These are phyloP conservation scores for Sambucus nigra DNA, from an alignment of 129 eudicot genomes.

Conservation along the genomic window DNA sequence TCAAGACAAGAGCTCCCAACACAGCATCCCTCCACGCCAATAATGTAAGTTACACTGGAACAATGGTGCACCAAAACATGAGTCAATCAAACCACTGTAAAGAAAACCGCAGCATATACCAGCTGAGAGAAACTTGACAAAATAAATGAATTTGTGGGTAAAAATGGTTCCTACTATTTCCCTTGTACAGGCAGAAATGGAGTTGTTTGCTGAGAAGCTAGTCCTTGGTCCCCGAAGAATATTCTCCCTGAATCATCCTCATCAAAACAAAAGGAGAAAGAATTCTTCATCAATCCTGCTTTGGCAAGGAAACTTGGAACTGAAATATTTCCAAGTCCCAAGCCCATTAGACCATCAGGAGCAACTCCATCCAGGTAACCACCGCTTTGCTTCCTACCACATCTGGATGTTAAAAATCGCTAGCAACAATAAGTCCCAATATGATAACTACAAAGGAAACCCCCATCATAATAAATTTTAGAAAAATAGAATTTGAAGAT, in stretches of 20 bases:
- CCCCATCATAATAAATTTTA: neutral
- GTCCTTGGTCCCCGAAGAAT: conserved; percentile 87
- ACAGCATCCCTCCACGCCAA: conserved; percentile 80
- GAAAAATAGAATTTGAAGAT: neutral
- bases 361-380: conserved; percentile 88
- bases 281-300: conserved; percentile 55
- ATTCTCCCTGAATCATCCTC: conserved; percentile 83
- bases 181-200: conserved; percentile 59
- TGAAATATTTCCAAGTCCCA: conserved; percentile 74
- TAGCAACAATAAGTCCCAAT: conserved; percentile 8
- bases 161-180: conserved; percentile 41
- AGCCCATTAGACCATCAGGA: conserved; percentile 94
- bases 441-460: conserved; percentile 5
- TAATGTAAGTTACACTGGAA: conserved; percentile 60
- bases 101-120: neutral
- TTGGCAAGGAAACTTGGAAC: conserved; percentile 83
- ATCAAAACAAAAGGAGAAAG: conserved; percentile 81
- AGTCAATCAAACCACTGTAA: neutral
- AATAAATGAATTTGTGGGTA: neutral
- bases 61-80: conserved; percentile 4
- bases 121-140: too few species aligned
- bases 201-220: conserved; percentile 53
- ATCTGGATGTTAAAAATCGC: conserved; percentile 34
- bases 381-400: conserved; percentile 95
- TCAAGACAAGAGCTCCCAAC: conserved; percentile 62